Evolutionary conservation across 2,329 filamentous ascomycete genomes (phyloP).

Genomic region (Hypoxylon sp.): DNA sequence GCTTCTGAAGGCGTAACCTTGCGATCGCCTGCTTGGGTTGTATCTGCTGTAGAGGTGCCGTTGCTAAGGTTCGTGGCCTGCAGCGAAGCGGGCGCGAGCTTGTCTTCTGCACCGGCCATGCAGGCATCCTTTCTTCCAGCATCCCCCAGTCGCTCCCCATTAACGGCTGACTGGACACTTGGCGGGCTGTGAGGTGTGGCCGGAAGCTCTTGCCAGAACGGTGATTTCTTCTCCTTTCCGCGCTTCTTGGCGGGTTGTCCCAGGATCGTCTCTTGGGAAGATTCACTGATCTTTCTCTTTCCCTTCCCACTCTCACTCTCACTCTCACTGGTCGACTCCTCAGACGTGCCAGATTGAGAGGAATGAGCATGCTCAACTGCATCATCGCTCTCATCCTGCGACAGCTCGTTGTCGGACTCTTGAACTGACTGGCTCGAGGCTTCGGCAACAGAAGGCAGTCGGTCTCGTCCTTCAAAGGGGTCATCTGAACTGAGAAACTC

Average conservation of each 20-base stretch:
- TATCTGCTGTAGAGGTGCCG: not conserved
- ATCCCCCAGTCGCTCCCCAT: no score
- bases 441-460: conserved; percentile 38
- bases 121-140: no score
- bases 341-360: no score
- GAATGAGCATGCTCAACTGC: not conserved
- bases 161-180: no score
- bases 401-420: not conserved
- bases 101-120: not conserved
- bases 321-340: no score
- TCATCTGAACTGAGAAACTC: conserved; percentile 44
- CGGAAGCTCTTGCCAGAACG: no score
- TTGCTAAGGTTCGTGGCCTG: not conserved
- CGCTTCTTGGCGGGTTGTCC: conserved; percentile 6
- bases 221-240: conserved; percentile 27
- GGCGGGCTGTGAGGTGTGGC: no score
- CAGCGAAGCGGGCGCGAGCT: not conserved
- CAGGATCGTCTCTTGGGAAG: not conserved
- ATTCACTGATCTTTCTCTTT: conserved; percentile 11
- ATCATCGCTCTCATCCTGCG: not conserved
- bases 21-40: not conserved
- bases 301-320: no score
- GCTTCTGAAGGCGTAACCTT: not conserved
- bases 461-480: conserved; percentile 41
- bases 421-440: not conserved